Evolutionary conservation across 768 basidiomycete genomes (phyloP), one percentile per base, ranked within the genome.

Genomic region (Russula lepida): DNA sequence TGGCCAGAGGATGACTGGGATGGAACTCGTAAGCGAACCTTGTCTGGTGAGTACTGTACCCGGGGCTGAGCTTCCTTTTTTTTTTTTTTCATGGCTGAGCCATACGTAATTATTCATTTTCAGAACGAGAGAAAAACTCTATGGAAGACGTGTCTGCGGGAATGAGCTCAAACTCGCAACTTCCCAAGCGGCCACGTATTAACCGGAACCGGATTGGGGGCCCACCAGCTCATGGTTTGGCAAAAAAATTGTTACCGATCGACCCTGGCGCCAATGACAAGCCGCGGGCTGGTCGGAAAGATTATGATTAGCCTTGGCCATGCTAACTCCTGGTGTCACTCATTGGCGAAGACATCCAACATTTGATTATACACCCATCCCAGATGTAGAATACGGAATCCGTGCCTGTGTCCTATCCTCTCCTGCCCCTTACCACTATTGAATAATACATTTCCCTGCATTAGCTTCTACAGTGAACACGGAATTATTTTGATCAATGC

Each of bases 81-180:
- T 43, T 53, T n/a, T 37, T 47, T 21, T 19, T 35, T 21, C 21
- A 4, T 44, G 11, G 41, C 33, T 39, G 25, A 60, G 28, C n/a
- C 2, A 51, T 28, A 62, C 55, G 56, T 49, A 60, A 57, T 51
- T 25, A 48, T 27, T 49, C 32, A 33, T 39, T 61, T 61, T 30
- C 63, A 87, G 86, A 86, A 69, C 86, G 86, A 30, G 85, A 88
- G 48, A 82, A 81, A 68, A 85, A 83, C 49, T 66, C 74, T 37
- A 74, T 69, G 78, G 62, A 68, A 60, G 68, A 73, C 2, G 46
- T 64, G 49, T 66, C 73, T 39, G 71, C 69, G 17, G 68, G 72
- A 4, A 72, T 71, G 44, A 71, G 71, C 25, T 81, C 83, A 46
- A 58, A 71, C 8, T 67, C 68, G 55, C 76, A 76, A 67, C 75